Base-by-base conservation (phyloP, 805 yeast genomes). In the Candida coquimbonensis region DNA sequence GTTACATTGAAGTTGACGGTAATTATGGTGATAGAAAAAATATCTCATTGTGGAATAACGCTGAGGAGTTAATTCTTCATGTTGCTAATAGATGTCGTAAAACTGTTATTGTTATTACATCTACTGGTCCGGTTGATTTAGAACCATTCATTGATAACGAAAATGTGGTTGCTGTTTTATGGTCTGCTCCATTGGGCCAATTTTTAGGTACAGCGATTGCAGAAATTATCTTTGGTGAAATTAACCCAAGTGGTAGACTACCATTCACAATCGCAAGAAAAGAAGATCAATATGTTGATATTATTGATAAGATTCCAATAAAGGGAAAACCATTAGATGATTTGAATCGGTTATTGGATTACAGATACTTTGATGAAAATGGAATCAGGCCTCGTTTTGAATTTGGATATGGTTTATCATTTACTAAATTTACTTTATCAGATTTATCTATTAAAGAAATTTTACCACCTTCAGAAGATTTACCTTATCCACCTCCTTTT, bases 221-320 rank as follows among this genome's bases (percentile, higher is more conserved):
- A 2, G 80, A 78, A 36, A 70, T 78, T 0, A 55, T 80, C 17
- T 80, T 76, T 60, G 86, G 87, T 1, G 80, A 75, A 34, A 68
- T 65, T n/a, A 74, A 74, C 49, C 85, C 86, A 9, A 75, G 82
- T 34, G 87, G 86, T 6, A 70, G 74, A 49, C 65, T 81, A 33
- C 84, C 87, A 1, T 79, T 80, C 55, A 78, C 86, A 5, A 70
- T 80, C 50, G 83, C 86, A 12, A 73, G 70, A 54, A 72, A 74
- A 49, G 64, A 63, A 42, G 61, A 55, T 43, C 81, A 60, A 52
- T 72, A 79, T 51, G 75, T 73, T 25, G 73, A 75, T 21, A 63
- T 76, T 11, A 53, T 74, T 44, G 72, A 68, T 40, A 66, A 61
- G 33, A 59, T 66, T 13, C 61, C 63, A 4, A 52, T 56, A 24